Evolutionary conservation across 73 alveolate genomes (phyloP).

Genomic region (Paramecium sexaurelia): DNA sequence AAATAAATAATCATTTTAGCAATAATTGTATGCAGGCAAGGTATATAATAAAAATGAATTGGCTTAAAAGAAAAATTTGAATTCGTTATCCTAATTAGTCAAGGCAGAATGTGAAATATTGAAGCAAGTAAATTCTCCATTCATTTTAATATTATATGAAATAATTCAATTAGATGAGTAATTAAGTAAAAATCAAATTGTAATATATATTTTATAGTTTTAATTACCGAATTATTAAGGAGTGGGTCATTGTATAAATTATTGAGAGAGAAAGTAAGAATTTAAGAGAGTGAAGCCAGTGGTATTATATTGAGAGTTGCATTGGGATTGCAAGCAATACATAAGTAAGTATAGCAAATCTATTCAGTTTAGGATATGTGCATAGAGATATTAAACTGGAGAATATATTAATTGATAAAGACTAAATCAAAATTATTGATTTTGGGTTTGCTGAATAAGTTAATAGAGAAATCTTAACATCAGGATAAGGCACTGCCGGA

Average conservation of each 20-base stretch:
- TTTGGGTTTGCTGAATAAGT: conserved; percentile 74
- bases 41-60: conserved; percentile 6
- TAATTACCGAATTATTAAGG: not conserved
- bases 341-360: not conserved
- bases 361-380: conserved; percentile 28
- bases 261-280: not conserved
- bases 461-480: not conserved
- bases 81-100: not conserved
- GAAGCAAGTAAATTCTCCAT: not conserved
- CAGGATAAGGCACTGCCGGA: conserved; percentile 73
- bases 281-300: not conserved
- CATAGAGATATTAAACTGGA: conserved; percentile 67
- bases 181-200: not conserved
- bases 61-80: not conserved
- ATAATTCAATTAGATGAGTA: conserved; percentile 4
- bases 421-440: conserved; percentile 76
- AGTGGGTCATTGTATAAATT: conserved; percentile 36
- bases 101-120: conserved; percentile 4
- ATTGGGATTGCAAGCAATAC: not conserved
- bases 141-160: not conserved
- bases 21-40: conserved; percentile 3
- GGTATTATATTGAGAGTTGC: not conserved
- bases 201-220: not conserved
- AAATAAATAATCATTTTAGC: not conserved
- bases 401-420: conserved; percentile 63